Evolutionary conservation across 164 flowering plant genomes (phyloP).

Genomic region (grape (Vitis vinifera)): DNA sequence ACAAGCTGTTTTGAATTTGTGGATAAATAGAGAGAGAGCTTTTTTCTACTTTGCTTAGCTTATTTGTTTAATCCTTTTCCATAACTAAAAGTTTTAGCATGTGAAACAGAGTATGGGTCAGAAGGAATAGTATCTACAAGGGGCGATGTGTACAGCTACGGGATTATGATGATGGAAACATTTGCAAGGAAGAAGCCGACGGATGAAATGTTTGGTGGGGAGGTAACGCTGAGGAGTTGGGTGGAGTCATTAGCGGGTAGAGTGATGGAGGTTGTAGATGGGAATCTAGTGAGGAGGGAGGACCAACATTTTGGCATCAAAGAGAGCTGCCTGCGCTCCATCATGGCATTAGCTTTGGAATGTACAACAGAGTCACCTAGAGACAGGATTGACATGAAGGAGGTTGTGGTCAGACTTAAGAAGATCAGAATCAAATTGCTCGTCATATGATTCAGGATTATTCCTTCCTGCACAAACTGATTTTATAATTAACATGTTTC

Average conservation of each 20-base stretch:
- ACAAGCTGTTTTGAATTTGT: too few relatives aligned
- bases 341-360: slow-evolving; percentile 13
- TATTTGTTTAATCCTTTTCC: too few relatives aligned
- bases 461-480: too few relatives aligned
- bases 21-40: too few relatives aligned
- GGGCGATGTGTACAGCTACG: slow-evolving; percentile 25
- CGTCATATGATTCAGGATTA: too few relatives aligned
- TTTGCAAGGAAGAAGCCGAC: slow-evolving; percentile 23
- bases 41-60: too few relatives aligned
- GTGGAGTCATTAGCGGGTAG: slow-evolving; percentile 4
- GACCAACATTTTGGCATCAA: not conserved
- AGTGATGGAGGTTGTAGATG: slow-evolving; percentile 3
- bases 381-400: slow-evolving; percentile 3
- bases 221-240: slow-evolving; percentile 13
- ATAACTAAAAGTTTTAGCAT: not conserved
- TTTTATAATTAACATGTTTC: too few relatives aligned
- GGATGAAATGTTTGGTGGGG: slow-evolving; percentile 14
- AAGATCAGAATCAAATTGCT: too few relatives aligned
- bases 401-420: not conserved
- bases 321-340: not conserved
- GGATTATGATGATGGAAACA: slow-evolving; percentile 18
- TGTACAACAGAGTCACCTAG: slow-evolving; percentile 11
- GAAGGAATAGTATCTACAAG: slow-evolving; percentile 9
- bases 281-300: not conserved
- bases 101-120: slow-evolving; percentile 13